Base-by-base conservation (phyloP, 164 flowering plant genomes). In the Macadamia tetraphylla region DNA sequence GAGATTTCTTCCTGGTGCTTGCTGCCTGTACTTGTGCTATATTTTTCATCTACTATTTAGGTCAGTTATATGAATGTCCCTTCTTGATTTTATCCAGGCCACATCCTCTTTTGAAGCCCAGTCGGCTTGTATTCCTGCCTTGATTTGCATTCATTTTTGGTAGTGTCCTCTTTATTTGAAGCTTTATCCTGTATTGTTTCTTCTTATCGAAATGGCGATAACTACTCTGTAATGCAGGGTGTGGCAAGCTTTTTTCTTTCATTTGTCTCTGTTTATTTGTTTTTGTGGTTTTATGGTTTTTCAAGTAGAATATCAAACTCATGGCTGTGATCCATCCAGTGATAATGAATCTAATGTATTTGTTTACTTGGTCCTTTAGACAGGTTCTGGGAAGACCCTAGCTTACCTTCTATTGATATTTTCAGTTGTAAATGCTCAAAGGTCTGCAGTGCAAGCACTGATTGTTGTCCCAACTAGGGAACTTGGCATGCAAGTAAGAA, bases 331-430 rank as follows among this genome's bases (percentile, higher is more conserved):
- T 43, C 12, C 6, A n/a, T 64, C 40, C 55, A 23, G 48, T 57
- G 48, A 8, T 46, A 49, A 9, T 49, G 42, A 58, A 48, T 11
- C 70, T 67, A 67, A 73, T 63, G 51, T 35, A 15, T 60, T 51
- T 14, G 23, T 64, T 63, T 40, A 58, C 65, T 70, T 84, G 74
- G 69, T 44, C 46, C 72, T 84, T 64, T 87, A 94, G 98, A 94
- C 98, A 88, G 98, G 98, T 81, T 91, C 98, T 29, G 97, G 97
- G 80, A 94, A 94, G 88, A 94, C 98, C 14, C 81, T 92, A 58
- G 87, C 98, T 0, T 94, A 90, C 78, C 84, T 94, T n/a, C 73
- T 92, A 15, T 67, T 81, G 71, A 81, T 92, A 72, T 86, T 84
- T 74, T 87, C 98, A 10, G 74, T 80, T 11, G 65, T 94, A 69